Evolutionary conservation across 1,284 basidiomycete genomes (phyloP), one percentile per base, ranked within the genome.

Genomic region (Crepidotus sp.): DNA sequence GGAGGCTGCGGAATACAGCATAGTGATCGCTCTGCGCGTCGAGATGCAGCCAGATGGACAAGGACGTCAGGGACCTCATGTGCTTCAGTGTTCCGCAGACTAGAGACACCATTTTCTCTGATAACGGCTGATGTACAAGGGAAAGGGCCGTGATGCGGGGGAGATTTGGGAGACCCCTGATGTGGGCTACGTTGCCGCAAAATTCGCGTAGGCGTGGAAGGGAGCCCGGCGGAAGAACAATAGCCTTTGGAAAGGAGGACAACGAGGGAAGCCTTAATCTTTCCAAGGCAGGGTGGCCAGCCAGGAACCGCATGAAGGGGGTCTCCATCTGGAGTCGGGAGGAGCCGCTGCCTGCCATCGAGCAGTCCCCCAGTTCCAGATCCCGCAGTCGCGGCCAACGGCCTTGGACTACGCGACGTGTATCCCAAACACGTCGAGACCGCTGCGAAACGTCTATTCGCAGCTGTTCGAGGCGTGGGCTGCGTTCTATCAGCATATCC

Each of bases 21-120:
- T 51, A 51, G 50, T 48, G 50, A 37, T 51, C 50, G 29, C 25
- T 33, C 30, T 48, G 43, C n/a, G 46, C 25, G 14, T 51, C 50
- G 31, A 51, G 50, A 35, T 51, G 50, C 0, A 51, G 37, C 50
- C 50, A 51, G 32, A 51, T 48, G 27, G 46, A 51, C 33, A 51
- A 24, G 9, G 46, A 48, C 9, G 27, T 40, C 18, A 51, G 17
- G 4, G 42, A 48, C 36, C 21, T 25, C 50, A 51, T 51, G 19
- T 51, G 43, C 31, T 38, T 48, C 11, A 51, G 26, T 5, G 46
- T 46, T 31, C 36, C 46, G 24, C 46, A 51, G 3, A 51, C 43
- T 9, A 48, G 26, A 11, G 43, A 42, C 18, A 48, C 22, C 43
- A 43, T 48, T 25, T 51, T 51, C 8, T 48, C 40, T 6, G 50